Base-by-base conservation (phyloP, 495 filamentous ascomycete genomes). In the Hypomontagnella submonticulosa region DNA sequence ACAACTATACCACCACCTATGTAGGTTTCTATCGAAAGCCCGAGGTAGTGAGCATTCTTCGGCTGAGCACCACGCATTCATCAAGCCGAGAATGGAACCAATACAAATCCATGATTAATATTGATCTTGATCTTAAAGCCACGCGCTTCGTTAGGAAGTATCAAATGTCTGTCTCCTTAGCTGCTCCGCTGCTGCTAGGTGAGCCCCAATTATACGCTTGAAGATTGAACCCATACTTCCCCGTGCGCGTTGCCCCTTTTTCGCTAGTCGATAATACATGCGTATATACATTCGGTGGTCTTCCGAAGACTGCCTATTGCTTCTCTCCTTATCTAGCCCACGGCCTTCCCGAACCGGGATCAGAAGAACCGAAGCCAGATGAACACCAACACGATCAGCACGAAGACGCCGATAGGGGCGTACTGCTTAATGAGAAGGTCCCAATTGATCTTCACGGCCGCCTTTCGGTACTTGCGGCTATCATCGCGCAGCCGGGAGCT, bases 391-490 rank as follows among this genome's bases (percentile, higher is more conserved):
- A 98, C 88, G 54, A 98, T 83, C 30, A 96, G 77, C 16, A 81
- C 92, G 48, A 97, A 78, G 2, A 79, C 90, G 30, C 84, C 93
- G 73, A 97, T 87, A 27, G 94, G 94, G 18, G 92, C 94, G 71
- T 98, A 98, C 88, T 98, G 95, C 81, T 97, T 98, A 48, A 97
- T 48, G 76, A 99, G 79, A 79, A 97, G 76, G 72, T 99, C 95
- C 95, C 95, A 99, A 75, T 99, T 99, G 67, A 99, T 98, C 77
- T 90, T 87, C 20, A 97, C 93, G 0, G 95, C 96, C 4, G 95
- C 93, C 73, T 88, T 87, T 70, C 87, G 86, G 78, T 99, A 99
- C 75, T 97, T 97, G 77, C 87, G 90, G 72, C 90, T 94, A 75
- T 99, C 95, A 70, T 99, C 95, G 42, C 90, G 83, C 75, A 99